Conservation (phyloP, 2,329 filamentous ascomycete genomes). For the Aspergillus carbonarius region DNA sequence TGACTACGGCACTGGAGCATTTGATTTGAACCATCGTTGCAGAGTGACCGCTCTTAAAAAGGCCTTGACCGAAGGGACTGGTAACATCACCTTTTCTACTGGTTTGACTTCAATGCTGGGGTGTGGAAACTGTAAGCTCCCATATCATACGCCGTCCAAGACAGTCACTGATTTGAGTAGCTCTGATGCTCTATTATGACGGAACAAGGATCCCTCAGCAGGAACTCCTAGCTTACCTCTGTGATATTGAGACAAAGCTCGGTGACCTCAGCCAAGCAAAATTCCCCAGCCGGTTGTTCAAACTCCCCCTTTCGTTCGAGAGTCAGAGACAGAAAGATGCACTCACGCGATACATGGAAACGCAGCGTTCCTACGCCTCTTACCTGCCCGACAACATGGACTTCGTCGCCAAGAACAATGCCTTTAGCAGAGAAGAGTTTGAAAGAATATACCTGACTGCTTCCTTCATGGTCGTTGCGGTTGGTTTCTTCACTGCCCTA, state of each 20-base stretch:
- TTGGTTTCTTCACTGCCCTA: conserved; percentile 58
- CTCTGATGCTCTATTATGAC: conserved; percentile 49
- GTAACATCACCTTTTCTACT: conserved; percentile 38
- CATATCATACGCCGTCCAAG: background rate
- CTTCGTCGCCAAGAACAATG: conserved; percentile 58
- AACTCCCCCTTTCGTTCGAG: conserved; percentile 47
- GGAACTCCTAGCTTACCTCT: conserved; percentile 39
- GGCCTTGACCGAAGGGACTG: conserved; percentile 38
- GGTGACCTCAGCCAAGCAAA: conserved; percentile 42
- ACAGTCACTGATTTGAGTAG: conserved; percentile 13
- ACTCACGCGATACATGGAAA: conserved; percentile 60
- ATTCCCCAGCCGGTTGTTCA: conserved; percentile 47
- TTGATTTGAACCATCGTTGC: conserved; percentile 59
- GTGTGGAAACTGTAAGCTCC: conserved; percentile 42
- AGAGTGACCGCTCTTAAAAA: conserved; percentile 56
- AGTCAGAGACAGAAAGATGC: conserved; percentile 47
- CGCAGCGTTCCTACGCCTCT: conserved; percentile 59
- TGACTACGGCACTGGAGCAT: conserved; percentile 58
- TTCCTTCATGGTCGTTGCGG: conserved; percentile 53
- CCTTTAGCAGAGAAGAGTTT: conserved; percentile 49
- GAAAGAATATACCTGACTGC: conserved; percentile 53
- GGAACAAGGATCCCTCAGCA: conserved; percentile 39
- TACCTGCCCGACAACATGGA: conserved; percentile 64
- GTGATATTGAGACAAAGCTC: conserved; percentile 38
- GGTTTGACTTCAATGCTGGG: conserved; percentile 54